These are phyloP conservation scores for Tetrahymena borealis DNA, from an alignment of 73 alveolate species.

Conservation along the genomic window DNA sequence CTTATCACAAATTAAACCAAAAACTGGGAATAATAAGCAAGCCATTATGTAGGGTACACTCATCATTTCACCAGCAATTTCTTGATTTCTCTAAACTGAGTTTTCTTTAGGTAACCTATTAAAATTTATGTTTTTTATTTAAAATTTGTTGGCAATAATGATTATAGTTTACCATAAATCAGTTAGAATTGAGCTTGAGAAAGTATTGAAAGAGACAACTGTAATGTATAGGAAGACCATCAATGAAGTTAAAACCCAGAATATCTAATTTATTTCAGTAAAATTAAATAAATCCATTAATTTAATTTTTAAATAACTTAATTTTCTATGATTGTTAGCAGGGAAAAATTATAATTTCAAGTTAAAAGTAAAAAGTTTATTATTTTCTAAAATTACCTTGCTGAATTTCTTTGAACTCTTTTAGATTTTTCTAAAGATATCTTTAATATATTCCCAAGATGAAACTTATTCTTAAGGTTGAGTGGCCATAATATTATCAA, in stretches of 20 bases:
- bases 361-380: not conserved
- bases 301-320: no score
- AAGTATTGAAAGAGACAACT: slow-evolving; percentile 22
- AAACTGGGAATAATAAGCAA: slow-evolving; percentile 12
- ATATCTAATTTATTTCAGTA: not conserved
- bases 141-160: not conserved
- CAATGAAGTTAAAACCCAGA: slow-evolving; percentile 24
- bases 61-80: slow-evolving; percentile 44
- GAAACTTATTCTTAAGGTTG: not conserved
- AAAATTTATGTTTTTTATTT: not conserved
- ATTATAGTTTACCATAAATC: slow-evolving; percentile 10
- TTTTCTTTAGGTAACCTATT: slow-evolving; percentile 5
- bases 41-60: slow-evolving; percentile 33
- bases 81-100: slow-evolving; percentile 18
- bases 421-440: not conserved
- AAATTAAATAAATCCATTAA: no score
- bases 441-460: not conserved
- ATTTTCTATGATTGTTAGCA: no score
- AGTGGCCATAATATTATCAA: not conserved
- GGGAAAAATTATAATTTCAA: not conserved
- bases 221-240: slow-evolving; percentile 32
- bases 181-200: slow-evolving; percentile 26
- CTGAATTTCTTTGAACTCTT: not conserved
- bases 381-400: not conserved
- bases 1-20: slow-evolving; percentile 29